phyloP scores from a whole-genome alignment of 1,139 yeast genomes.

The Debaryomyces sp. region DNA sequence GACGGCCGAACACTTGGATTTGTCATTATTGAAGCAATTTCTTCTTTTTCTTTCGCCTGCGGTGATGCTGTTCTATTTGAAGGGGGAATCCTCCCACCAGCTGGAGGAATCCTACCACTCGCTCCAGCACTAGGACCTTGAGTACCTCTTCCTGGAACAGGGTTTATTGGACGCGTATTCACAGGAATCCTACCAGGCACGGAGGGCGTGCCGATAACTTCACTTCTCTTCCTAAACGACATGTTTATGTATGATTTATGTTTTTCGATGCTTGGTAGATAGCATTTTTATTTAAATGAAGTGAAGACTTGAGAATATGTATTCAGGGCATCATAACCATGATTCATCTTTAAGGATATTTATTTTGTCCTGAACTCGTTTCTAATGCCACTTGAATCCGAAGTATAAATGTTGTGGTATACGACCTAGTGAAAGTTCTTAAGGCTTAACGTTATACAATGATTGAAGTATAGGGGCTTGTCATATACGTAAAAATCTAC shows the following conservation, averaged over 20 bases:
- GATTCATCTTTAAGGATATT: background rate
- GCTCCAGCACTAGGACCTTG: constrained; percentile 5
- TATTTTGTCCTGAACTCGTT: background rate
- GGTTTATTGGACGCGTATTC: constrained; percentile 11
- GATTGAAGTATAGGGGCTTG: background rate
- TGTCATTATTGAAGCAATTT: constrained; percentile 16
- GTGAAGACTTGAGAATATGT: background rate
- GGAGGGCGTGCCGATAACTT: constrained; percentile 43
- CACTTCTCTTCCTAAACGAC: constrained; percentile 77
- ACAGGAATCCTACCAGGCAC: constrained; percentile 24
- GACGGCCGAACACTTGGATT: constrained; percentile 79
- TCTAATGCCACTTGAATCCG: background rate
- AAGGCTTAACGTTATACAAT: background rate
- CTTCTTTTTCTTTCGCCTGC: constrained; percentile 13
- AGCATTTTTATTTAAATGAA: background rate
- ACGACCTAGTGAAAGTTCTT: background rate
- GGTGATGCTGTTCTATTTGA: constrained; percentile 13
- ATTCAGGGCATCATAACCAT: background rate
- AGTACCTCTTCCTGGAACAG: constrained; percentile 13
- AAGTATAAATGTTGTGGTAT: background rate
- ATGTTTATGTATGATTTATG: constrained; percentile 27
- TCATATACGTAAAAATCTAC: too few species aligned
- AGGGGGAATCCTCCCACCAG: constrained; percentile 7
- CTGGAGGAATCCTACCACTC: constrained; percentile 5
- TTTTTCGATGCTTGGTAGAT: background rate